Base-by-base conservation (phyloP, 768 basidiomycete genomes). In the Phanerochaete carnosa region DNA sequence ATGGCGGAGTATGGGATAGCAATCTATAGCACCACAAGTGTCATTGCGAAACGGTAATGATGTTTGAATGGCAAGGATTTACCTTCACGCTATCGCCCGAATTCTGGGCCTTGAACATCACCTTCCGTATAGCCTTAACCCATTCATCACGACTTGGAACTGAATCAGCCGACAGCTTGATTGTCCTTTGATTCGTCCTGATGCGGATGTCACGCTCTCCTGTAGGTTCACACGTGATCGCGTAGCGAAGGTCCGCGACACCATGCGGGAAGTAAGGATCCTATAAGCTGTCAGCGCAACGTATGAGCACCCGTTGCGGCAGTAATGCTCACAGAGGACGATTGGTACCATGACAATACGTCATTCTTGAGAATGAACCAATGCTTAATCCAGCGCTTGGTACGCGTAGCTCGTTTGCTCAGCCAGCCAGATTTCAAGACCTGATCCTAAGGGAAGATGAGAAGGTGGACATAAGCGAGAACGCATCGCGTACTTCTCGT, bases 241-340 rank as follows among this genome's bases (percentile, higher is more conserved):
- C 90, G 73, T 98, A 98, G 62, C 95, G 91, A 32, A 99, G 76
- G 68, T 97, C 94, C n/a, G 95, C 82, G 58, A 98, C 94, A 26
- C 95, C 97, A 65, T 95, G 92, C 12, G 95, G 92, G 72, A 99
- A 99, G 74, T 99, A 99, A 1, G 95, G 96, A 67, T 99, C 95
- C 94, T 96, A 62, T 53, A 43, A 8, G 19, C 65, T 57, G 12
- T 57, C 55, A 61, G 22, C 39, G 45, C 50, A 56, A 6, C 58
- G 65, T 15, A 32, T 15, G 25, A 50, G 12, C 28, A 51, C 47
- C 56, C 15, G 19, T 46, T n/a, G 45, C 55, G 28, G 45, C 23
- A 39, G 25, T 25, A 30, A 54, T 11, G 71, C 79, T 77, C 73
- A 94, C 95, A 59, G 93, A 88, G 58, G 95, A 94, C 7, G 92